These are phyloP conservation scores for Microbotryum lychnidis-dioicae DNA, from an alignment of 1,284 basidiomycete genomes.

Conservation along the genomic window DNA sequence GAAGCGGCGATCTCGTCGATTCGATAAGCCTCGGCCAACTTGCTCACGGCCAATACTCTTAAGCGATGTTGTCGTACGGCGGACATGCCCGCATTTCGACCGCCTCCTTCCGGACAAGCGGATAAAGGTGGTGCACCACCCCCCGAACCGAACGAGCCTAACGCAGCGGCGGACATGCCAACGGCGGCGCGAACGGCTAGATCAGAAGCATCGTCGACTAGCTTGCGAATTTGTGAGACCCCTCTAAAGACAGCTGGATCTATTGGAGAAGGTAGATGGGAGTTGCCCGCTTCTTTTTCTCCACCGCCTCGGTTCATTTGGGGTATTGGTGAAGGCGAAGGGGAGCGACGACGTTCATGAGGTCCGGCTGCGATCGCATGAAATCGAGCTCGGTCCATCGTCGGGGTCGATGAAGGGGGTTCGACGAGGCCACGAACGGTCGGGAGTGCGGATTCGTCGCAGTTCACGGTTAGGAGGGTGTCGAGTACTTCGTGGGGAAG, in stretches of 20 bases:
- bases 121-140: neutral
- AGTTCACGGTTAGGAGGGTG: conserved; percentile 62
- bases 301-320: conserved; percentile 43
- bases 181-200: conserved; percentile 70
- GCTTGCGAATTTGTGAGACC: conserved; percentile 58
- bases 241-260: conserved; percentile 71
- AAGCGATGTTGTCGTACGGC: conserved; percentile 66
- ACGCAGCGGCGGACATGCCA: conserved; percentile 60
- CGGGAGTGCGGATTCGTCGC: conserved; percentile 43
- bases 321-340: conserved; percentile 37
- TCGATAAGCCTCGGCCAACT: conserved; percentile 68
- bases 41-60: conserved; percentile 66
- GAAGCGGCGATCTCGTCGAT: conserved; percentile 75
- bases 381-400: conserved; percentile 11
- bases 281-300: neutral
- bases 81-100: conserved; percentile 50
- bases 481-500: conserved; percentile 72
- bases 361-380: neutral
- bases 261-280: conserved; percentile 57
- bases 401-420: conserved; percentile 18
- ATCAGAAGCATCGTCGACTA: conserved; percentile 75
- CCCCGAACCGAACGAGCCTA: conserved; percentile 44
- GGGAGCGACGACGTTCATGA: neutral
- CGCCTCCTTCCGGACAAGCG: neutral
- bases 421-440: conserved; percentile 14